Base-by-base conservation (phyloP, 2,329 filamentous ascomycete genomes). In the Colletotrichum sp. region DNA sequence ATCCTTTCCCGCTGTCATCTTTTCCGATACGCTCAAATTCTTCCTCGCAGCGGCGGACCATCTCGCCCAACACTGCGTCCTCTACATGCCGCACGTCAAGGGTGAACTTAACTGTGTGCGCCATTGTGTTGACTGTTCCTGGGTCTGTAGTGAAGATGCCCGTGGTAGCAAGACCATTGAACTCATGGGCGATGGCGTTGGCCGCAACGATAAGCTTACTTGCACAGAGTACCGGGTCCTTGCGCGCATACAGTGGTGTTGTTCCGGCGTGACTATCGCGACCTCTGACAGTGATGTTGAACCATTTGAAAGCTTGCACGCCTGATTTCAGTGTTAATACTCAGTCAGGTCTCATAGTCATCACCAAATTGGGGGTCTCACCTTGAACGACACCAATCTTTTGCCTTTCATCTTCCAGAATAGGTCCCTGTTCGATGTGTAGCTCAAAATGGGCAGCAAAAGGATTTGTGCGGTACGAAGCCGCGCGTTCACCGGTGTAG, bases 251-350 rank as follows among this genome's bases (percentile, higher is more conserved):
- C n/a, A 52, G n/a, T 10, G 44, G 44, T 12, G 44, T 52, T 21
- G 44, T 52, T 52, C 44, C 44, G 6, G 44, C 44, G 44, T 52
- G 44, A 21, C 44, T 52, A 21, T 52, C 44, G 44, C 44, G 44
- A 8, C 44, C 44, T 10, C 12, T 52, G 44, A 52, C 44, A 8
- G 44, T 52, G 44, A 52, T 52, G n/a, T 21, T 52, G 44, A 21
- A 52, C 44, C 44, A 52, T 52, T 52, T 52, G 44, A 52, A 52
- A 52, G 44, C 44, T 52, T 52, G 44, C 12, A 52, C 44, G 44
- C 44, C 44, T 52, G 4, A 3, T 52, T 13, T 24, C 2, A 8
- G 0, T 12, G 8, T 52, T 5, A 52, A 3, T 52, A 52, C n/a
- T 52, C 10, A 52, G 44, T 52, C 44, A 21, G 3, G 2, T 7